Base-by-base conservation (phyloP, 108 stramenopile genomes). In the Cylindrotheca fusiformis region DNA sequence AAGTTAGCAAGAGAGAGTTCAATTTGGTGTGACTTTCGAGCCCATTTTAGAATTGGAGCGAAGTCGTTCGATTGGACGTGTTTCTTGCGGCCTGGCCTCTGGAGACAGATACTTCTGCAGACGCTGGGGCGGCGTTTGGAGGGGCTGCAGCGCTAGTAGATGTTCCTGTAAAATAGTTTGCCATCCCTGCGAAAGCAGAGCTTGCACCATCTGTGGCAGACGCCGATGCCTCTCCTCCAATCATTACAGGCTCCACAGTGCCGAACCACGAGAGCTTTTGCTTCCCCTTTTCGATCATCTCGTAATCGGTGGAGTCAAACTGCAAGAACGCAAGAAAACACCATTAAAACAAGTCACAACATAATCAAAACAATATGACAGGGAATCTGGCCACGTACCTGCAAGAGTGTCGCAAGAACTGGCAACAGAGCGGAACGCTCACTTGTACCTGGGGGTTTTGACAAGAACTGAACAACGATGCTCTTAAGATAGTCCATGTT, bases 401-500 rank as follows among this genome's bases (percentile, higher is more conserved):
- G n/a, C 4, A 93, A 74, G 27, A 95, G 46, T 23, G 94, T 95
- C 3, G 91, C 91, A 17, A 95, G 57, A 58, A 95, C 94, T 17
- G 88, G 88, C 33, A 95, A 58, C 4, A 95, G 67, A 17, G 79
- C 76, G 32, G 84, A 75, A 53, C 91, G 72, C 60, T 95, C 94
- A 52, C 85, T 90, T 23, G 90, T 85, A 0, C 94, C 94, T 10
- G 91, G 85, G 6, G 94, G 87, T 55, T 90, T 84, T 22, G 86
- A 85, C 10, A 95, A 69, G 60, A 83, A 95, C 64, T 95, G 86
- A n/a, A 95, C 94, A 3, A 95, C 83, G 50, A 87, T 87, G 61
- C 89, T 85, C 65, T 95, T 95, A 41, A 95, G 62, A 62, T 95
- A 95, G 58, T 95, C 94, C 74, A 95, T 68, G 55, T 95, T 92